phyloP scores from a whole-genome alignment of 164 flowering plant genomes.

The Tinospora cordifolia region DNA sequence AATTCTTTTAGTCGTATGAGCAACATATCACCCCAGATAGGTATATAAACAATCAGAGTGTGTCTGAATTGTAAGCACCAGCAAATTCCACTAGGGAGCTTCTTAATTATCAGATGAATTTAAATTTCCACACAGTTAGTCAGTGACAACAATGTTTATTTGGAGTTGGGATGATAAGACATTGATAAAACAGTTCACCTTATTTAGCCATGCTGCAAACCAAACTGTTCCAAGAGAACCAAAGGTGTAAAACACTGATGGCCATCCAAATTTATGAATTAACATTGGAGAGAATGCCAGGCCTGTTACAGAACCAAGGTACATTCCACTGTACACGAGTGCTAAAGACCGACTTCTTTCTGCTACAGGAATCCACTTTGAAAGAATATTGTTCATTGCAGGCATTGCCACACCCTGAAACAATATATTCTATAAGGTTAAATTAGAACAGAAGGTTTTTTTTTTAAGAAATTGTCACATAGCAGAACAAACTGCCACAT shows the following conservation, averaged over 20 bases:
- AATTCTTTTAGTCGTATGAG: not conserved
- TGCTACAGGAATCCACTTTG: constrained; percentile 91
- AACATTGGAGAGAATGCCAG: constrained; percentile 84
- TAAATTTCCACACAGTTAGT: too few relatives aligned
- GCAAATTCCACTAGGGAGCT: not conserved
- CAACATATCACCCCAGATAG: not conserved
- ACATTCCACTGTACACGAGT: constrained; percentile 96
- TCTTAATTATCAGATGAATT: not conserved
- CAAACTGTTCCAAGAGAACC: constrained; percentile 93
- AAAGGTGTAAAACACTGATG: constrained; percentile 91
- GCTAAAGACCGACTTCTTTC: constrained; percentile 97
- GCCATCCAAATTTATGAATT: constrained; percentile 88
- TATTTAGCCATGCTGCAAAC: constrained; percentile 72
- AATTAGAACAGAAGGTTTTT: too few relatives aligned
- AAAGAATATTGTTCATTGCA: constrained; percentile 90
- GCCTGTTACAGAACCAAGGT: constrained; percentile 96
- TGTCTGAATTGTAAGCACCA: too few relatives aligned
- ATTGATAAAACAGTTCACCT: constrained; percentile 36
- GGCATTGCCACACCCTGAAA: constrained; percentile 99
- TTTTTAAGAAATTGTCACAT: not conserved
- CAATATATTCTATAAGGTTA: not conserved
- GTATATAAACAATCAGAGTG: too few relatives aligned
- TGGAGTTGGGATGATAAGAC: not conserved
- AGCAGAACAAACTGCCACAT: not conserved
- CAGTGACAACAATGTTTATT: not conserved